Evolutionary conservation across 2,329 filamentous ascomycete genomes (phyloP), one percentile per base, ranked within the genome.

Genomic region (Penicillium concentricum): DNA sequence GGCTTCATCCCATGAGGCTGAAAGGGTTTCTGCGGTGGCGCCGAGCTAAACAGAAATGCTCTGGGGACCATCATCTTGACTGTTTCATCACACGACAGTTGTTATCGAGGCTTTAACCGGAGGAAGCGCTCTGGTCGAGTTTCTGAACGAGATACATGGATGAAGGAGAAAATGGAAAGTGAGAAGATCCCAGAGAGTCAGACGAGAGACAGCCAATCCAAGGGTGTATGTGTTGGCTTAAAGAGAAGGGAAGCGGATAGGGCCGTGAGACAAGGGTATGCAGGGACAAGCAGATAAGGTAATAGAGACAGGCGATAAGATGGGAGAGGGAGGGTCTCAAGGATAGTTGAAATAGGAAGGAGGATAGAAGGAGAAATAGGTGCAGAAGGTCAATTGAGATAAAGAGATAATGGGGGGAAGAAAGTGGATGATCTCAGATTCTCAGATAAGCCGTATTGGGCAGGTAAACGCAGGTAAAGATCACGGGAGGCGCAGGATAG

Each of bases 21-120:
- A 42, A 60, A 58, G 26, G 59, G 42, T 50, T 67, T 70, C 42
- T 65, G 64, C 13, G 65, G 54, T 34, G 69, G 61, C 32, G 69
- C 61, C 12, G 74, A 74, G 39, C 61, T 71, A 44, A 74, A 74
- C 18, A 72, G 61, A 57, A 75, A 77, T 48, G 73, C 69, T 61
- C 73, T 68, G 38, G 74, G 74, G 47, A 76, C 73, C 74, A 77
- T 77, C 74, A 76, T 77, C 51, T 68, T 61, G 52, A 53, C 38
- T 54, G 47, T 38, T 22, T 72, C 60, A 65, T 59, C 56, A 52
- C 59, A 62, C 50, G 53, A 54, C 56, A 43, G 57, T 60, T 58
- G 49, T 37, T 56, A 46, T 41, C 41, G 58, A 60, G 61, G 54
- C 55, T 56, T 61, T 61, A 57, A 68, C 73, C 73, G 51, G 72